phyloP scores from a whole-genome alignment of 1,284 basidiomycete species.

The Clitocybe nebularis region DNA sequence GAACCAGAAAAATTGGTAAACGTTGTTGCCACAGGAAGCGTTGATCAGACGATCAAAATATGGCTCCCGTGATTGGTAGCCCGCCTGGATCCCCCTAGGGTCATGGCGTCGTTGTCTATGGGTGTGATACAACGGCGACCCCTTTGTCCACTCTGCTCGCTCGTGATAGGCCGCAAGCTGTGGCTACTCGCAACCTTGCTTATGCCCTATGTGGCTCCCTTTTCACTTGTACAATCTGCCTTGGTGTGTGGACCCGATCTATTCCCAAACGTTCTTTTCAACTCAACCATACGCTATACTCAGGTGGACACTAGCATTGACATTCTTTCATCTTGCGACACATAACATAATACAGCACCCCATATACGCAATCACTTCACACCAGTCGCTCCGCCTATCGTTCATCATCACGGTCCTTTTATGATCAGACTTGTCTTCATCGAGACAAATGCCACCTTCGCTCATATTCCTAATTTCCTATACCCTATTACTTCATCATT shows the following conservation, averaged over 20 bases:
- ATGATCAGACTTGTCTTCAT: conserved; percentile 1
- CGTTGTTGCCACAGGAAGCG: conserved; percentile 78
- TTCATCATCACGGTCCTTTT: conserved; percentile 20
- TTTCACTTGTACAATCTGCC: conserved; percentile 14
- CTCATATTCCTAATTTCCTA: conserved; percentile 8
- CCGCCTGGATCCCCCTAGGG: not conserved
- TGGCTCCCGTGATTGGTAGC: conserved; percentile 45
- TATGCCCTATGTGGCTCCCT: conserved; percentile 11
- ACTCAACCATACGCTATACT: not conserved
- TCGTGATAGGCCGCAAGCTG: conserved; percentile 8
- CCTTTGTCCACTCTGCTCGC: conserved; percentile 1
- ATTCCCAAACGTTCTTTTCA: not conserved
- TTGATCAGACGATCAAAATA: conserved; percentile 70
- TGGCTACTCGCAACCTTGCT: conserved; percentile 10
- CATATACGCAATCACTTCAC: conserved; percentile 11
- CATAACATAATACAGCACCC: conserved; percentile 11
- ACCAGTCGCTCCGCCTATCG: conserved; percentile 13
- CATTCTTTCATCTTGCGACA: conserved; percentile 10
- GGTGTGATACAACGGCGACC: conserved; percentile 2
- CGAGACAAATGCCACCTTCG: conserved; percentile 7
- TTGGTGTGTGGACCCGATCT: conserved; percentile 12
- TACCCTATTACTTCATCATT: conserved; percentile 19
- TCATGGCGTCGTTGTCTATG: not conserved
- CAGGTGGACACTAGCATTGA: conserved; percentile 13
- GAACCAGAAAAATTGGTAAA: conserved; percentile 64